Evolutionary conservation across 257 asterid genomes (phyloP).

Genomic region (Nicotiana paniculata): DNA sequence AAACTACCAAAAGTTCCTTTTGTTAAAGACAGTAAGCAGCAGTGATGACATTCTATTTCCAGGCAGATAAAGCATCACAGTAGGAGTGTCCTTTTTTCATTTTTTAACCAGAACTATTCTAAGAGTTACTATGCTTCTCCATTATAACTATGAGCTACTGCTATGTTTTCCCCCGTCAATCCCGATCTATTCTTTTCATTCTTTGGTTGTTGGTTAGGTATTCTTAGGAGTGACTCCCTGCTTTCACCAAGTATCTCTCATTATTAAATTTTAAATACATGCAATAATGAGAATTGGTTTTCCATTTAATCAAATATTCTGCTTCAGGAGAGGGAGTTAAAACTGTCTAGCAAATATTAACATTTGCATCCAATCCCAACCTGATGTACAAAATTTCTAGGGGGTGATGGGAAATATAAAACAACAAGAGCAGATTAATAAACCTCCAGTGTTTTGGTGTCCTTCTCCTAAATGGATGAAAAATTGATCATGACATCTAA

Average conservation of each 20-base stretch:
- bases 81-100: neutral
- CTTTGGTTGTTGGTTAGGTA: neutral
- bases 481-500: neutral
- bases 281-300: neutral
- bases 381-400: neutral
- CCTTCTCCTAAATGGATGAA: neutral
- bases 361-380: neutral
- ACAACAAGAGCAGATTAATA: neutral
- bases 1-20: constrained; percentile 73
- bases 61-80: neutral
- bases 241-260: neutral
- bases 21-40: constrained; percentile 47
- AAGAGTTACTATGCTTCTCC: neutral
- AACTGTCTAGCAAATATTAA: neutral
- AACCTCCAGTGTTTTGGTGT: neutral
- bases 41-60: constrained; percentile 21
- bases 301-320: neutral
- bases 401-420: neutral
- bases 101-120: neutral
- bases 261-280: neutral
- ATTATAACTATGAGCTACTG: neutral
- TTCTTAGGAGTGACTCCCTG: neutral
- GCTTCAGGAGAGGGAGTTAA: neutral
- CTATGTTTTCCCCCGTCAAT: neutral
- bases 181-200: neutral